Evolutionary conservation across 768 basidiomycete species (phyloP).

Genomic region (Daedaleopsis nitida): DNA sequence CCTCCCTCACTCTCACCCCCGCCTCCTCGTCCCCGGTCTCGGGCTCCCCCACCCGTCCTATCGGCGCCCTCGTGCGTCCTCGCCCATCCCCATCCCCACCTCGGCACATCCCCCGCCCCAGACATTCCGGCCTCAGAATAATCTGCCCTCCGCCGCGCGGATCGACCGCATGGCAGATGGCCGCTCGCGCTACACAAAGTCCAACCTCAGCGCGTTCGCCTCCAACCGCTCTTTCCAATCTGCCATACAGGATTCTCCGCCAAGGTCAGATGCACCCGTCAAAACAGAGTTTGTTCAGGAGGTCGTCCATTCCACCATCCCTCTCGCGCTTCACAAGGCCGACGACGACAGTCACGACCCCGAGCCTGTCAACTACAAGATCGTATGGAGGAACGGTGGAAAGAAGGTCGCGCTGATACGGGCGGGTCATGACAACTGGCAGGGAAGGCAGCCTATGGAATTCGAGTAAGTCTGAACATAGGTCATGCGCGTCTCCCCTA

Average conservation of each 20-base stretch:
- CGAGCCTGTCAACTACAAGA: constrained; percentile 45
- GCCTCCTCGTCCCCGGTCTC: constrained; percentile 41
- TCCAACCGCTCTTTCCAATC: constrained; percentile 46
- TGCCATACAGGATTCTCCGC: constrained; percentile 26
- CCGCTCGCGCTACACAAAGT: constrained; percentile 29
- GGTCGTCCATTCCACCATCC: constrained; percentile 64
- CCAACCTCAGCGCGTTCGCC: constrained; percentile 40
- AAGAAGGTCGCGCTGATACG: constrained; percentile 66
- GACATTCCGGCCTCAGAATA: constrained; percentile 32
- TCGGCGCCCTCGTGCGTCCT: constrained; percentile 45
- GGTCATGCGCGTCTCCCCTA: background rate
- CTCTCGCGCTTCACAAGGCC: constrained; percentile 48
- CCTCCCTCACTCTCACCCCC: constrained; percentile 49
- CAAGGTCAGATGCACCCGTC: constrained; percentile 23
- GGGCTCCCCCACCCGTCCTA: constrained; percentile 43
- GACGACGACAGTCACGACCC: constrained; percentile 32
- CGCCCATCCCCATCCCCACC: constrained; percentile 52
- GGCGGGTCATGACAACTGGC: constrained; percentile 78
- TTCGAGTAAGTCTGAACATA: constrained; percentile 48
- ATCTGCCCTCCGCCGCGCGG: constrained; percentile 46
- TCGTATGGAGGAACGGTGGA: constrained; percentile 69
- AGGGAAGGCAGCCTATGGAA: constrained; percentile 65
- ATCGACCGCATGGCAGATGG: constrained; percentile 30
- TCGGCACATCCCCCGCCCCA: constrained; percentile 29
- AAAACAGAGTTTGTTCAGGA: constrained; percentile 52